phyloP scores from a whole-genome alignment of 768 basidiomycete species.

The Lactarius quietus region DNA sequence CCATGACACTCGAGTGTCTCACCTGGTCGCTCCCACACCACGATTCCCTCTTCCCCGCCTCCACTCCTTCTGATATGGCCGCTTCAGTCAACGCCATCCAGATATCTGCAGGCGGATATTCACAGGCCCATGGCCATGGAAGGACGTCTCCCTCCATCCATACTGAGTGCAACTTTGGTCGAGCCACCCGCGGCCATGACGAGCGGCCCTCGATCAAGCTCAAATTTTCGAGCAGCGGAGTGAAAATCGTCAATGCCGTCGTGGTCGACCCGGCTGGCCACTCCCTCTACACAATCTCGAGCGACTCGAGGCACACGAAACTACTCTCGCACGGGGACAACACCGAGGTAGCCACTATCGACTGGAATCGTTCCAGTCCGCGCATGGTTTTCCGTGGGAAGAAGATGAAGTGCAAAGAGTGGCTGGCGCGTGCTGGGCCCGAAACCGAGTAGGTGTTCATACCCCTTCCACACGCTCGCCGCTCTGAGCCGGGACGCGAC shows the following conservation, averaged over 20 bases:
- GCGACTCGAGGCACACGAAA: constrained; percentile 11
- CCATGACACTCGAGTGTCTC: neutral
- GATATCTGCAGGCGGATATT: constrained; percentile 18
- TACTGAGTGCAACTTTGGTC: constrained; percentile 11
- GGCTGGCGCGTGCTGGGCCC: constrained; percentile 17
- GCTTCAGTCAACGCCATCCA: neutral
- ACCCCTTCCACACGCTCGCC: too few relatives aligned
- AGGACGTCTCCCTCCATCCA: neutral
- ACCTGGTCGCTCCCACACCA: neutral
- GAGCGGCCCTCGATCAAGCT: constrained; percentile 16
- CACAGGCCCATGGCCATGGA: neutral
- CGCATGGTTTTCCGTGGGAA: constrained; percentile 13
- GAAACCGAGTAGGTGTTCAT: constrained; percentile 12
- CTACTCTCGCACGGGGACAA: neutral
- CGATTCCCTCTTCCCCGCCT: too few relatives aligned
- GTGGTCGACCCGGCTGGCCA: constrained; percentile 1
- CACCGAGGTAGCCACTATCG: constrained; percentile 11
- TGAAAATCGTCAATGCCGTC: constrained; percentile 11
- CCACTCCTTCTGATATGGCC: constrained; percentile 1
- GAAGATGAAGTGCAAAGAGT: constrained; percentile 19
- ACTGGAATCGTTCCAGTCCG: constrained; percentile 18
- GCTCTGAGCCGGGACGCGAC: neutral
- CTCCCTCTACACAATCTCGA: constrained; percentile 7
- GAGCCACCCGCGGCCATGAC: neutral
- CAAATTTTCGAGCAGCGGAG: constrained; percentile 1